These are phyloP conservation scores for Calonectria hawksworthii DNA, from an alignment of 2,329 filamentous ascomycete species.

Conservation along the genomic window DNA sequence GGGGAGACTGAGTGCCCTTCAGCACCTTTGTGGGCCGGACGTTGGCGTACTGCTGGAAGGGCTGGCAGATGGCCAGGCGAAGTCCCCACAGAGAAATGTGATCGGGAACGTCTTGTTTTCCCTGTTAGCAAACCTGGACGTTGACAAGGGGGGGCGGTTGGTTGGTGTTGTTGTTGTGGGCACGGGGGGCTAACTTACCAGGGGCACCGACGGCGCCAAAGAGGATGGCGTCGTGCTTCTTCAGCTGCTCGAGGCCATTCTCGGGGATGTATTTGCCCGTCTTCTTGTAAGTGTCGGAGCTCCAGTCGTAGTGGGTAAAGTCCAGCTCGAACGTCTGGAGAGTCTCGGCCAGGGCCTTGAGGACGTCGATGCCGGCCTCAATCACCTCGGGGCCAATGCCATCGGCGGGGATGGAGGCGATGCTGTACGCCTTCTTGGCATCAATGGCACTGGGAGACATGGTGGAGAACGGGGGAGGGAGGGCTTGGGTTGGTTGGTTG, in stretches of 20 bases:
- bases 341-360: constrained; percentile 66
- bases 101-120: constrained; percentile 67
- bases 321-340: constrained; percentile 71
- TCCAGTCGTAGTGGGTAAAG: constrained; percentile 77
- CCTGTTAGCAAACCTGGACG: neutral
- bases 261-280: constrained; percentile 67
- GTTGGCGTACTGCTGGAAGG: constrained; percentile 77
- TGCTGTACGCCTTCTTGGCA: constrained; percentile 58
- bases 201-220: constrained; percentile 76
- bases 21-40: constrained; percentile 75
- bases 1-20: constrained; percentile 69
- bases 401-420: constrained; percentile 74
- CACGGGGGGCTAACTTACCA: constrained; percentile 39
- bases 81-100: constrained; percentile 77
- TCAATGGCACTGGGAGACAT: constrained; percentile 43
- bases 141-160: neutral
- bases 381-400: constrained; percentile 77
- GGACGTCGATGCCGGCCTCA: constrained; percentile 70
- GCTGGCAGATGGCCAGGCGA: constrained; percentile 74
- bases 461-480: constrained; percentile 7
- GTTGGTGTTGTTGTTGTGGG: neutral
- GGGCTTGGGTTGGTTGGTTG: neutral
- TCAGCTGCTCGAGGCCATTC: constrained; percentile 53
- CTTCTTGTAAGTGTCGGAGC: constrained; percentile 75
- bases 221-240: constrained; percentile 69